Conservation (phyloP, 1,284 basidiomycete genomes). For the Volvariella surrecta region DNA sequence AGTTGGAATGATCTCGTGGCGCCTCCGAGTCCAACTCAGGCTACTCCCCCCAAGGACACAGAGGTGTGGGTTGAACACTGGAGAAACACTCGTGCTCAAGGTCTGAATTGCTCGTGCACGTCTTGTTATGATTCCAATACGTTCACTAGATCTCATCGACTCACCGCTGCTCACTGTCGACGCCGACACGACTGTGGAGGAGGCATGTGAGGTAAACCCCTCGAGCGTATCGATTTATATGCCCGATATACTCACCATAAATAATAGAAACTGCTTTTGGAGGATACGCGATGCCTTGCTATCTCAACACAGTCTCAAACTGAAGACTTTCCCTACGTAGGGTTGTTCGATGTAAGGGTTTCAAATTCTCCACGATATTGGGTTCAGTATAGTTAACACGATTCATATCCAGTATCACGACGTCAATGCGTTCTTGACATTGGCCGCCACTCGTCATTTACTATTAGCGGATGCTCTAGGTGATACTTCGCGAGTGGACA, state of each 20-base stretch:
- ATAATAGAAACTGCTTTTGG: constrained; percentile 50
- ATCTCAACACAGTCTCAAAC: constrained; percentile 32
- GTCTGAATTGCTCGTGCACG: constrained; percentile 23
- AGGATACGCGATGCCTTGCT: constrained; percentile 55
- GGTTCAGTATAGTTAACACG: not conserved
- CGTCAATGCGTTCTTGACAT: constrained; percentile 72
- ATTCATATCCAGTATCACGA: constrained; percentile 53
- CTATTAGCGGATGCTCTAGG: constrained; percentile 48
- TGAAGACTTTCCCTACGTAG: constrained; percentile 33
- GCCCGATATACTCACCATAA: not conserved
- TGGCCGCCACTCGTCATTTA: constrained; percentile 69
- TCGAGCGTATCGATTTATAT: not conserved
- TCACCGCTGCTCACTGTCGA: constrained; percentile 54
- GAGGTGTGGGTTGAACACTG: constrained; percentile 53
- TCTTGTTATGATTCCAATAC: not conserved
- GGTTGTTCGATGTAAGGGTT: constrained; percentile 64
- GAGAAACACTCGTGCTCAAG: constrained; percentile 44
- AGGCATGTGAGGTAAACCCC: constrained; percentile 63
- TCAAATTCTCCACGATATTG: constrained; percentile 1
- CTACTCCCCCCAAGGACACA: constrained; percentile 27
- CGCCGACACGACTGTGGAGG: constrained; percentile 62
- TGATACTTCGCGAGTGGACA: constrained; percentile 48
- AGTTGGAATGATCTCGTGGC: constrained; percentile 20
- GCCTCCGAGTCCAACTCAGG: constrained; percentile 13
- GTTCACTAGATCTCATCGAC: constrained; percentile 51